Conservation (phyloP, 805 yeast genomes). For the Candida tammaniensis region DNA sequence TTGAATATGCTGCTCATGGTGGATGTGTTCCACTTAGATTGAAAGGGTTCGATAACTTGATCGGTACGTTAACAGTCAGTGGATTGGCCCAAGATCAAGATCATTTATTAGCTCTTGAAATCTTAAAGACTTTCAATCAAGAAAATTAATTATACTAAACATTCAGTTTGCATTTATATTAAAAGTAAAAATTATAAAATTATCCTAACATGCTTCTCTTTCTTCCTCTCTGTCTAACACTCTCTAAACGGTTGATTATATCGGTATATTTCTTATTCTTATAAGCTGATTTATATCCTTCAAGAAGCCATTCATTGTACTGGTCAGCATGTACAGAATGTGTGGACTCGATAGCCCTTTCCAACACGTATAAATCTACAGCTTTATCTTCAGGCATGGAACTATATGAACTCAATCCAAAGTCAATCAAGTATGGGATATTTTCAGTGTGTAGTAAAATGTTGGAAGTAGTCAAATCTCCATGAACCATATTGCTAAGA, state of each 20-base stretch:
- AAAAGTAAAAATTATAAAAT: neutral
- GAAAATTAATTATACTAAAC: neutral
- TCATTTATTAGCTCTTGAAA: slow-evolving; percentile 45
- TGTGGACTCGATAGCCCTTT: slow-evolving; percentile 86
- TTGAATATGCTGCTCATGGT: slow-evolving; percentile 52
- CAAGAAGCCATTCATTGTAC: slow-evolving; percentile 68
- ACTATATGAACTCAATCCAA: slow-evolving; percentile 82
- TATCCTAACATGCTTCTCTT: slow-evolving; percentile 90
- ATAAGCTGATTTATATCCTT: slow-evolving; percentile 54
- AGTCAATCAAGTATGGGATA: slow-evolving; percentile 74
- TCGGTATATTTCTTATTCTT: slow-evolving; percentile 43
- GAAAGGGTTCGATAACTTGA: slow-evolving; percentile 29
- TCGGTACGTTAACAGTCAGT: slow-evolving; percentile 53
- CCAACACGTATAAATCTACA: slow-evolving; percentile 93
- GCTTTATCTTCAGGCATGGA: slow-evolving; percentile 87
- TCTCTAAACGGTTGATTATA: slow-evolving; percentile 64
- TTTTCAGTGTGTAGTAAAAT: slow-evolving; percentile 50
- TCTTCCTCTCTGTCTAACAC: slow-evolving; percentile 87
- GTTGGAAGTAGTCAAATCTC: slow-evolving; percentile 91
- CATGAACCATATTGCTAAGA: slow-evolving; percentile 77
- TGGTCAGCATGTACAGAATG: slow-evolving; percentile 70
- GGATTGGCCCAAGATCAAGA: slow-evolving; percentile 57
- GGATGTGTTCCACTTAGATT: slow-evolving; percentile 53
- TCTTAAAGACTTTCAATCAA: slow-evolving; percentile 16
- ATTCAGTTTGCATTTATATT: neutral